Evolutionary conservation across 2,329 filamentous ascomycete genomes (phyloP), one percentile per base, ranked within the genome.

Genomic region (Aaosphaeria pasadenensis): DNA sequence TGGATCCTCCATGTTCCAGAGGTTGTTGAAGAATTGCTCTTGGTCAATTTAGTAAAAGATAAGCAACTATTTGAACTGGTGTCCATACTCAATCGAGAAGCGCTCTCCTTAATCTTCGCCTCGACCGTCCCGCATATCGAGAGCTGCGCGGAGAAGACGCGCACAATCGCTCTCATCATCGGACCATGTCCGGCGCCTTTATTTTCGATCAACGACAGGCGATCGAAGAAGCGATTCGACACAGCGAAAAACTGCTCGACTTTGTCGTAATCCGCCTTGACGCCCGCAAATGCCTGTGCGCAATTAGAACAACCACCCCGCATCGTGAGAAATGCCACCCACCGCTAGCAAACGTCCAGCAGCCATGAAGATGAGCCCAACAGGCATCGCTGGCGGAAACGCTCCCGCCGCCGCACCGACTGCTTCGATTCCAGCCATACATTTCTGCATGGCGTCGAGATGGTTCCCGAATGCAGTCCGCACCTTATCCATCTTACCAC

Each of bases 231-330:
- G 5, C 65, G 66, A 42, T 66, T 66, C 57, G 72, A 71, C 7
- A 67, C 62, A 1, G 68, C 61, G 43, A 74, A 74, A 44, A 74
- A 74, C 4, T 60, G 59, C n/a, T 67, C 57, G 0, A 74, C 59
- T 2, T 67, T 55, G 29, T 74, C 70, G 33, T 72, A 74, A 39
- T 74, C 71, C 0, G 66, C 69, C 0, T 60, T 66, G 0, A 71
- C 67, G 5, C 51, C 52, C 11, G 59, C 62, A 9, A 58, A 73
- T 59, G 70, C 57, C 56, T 60, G 11, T 4, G 39, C 7, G 32
- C n/a, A 5, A 32, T 31, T 9, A 7, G 7, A 43, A 29, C 9
- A 4, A 3, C 17, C 41, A 9, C 13, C 17, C 11, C 11, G 17
- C 41, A 2, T 24, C 6, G 17, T 9, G 11, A 9, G 11, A 6